Conservation (phyloP, 2,329 filamentous ascomycete genomes). For the Aspergillus sp. region DNA sequence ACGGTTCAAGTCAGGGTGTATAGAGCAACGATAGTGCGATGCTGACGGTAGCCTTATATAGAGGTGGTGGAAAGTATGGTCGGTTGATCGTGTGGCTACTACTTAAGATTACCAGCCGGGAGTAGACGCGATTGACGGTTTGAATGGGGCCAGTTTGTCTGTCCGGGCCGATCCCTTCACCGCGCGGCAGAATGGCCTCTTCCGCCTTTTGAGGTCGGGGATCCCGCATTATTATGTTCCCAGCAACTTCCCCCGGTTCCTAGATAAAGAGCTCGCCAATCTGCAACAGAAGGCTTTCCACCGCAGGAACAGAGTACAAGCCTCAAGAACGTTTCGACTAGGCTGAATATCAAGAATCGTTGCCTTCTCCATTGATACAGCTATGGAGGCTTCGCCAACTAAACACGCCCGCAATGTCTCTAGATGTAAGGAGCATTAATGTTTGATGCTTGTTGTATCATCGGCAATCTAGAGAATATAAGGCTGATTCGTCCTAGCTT, state of each 20-base stretch:
- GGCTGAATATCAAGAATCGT: neutral
- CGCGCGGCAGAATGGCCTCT: slow-evolving; percentile 24
- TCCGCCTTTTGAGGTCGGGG: slow-evolving; percentile 1
- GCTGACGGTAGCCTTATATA: neutral
- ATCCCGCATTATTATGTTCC: slow-evolving; percentile 1
- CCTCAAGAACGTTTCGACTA: neutral
- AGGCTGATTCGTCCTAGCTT: slow-evolving; percentile 33
- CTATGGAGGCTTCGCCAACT: slow-evolving; percentile 15
- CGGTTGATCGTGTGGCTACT: neutral
- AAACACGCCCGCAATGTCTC: slow-evolving; percentile 42
- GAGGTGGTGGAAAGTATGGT: neutral
- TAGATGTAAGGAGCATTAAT: slow-evolving; percentile 34
- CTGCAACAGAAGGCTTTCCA: neutral
- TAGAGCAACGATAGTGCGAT: neutral
- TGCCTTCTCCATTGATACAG: neutral
- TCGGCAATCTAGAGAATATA: neutral
- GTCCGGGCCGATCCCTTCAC: slow-evolving; percentile 25
- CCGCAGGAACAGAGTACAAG: neutral
- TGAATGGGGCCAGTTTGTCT: slow-evolving; percentile 26
- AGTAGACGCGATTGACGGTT: slow-evolving; percentile 23
- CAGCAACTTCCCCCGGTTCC: neutral
- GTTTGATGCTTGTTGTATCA: slow-evolving; percentile 1
- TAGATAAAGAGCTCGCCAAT: neutral
- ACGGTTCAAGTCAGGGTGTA: neutral
- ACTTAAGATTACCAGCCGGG: neutral